Percentiles rank a stretch among this genome's conserved stretches.
Conservation (phyloP, 768 basidiomycete genomes). For the Tricholoma saponaceum region DNA sequence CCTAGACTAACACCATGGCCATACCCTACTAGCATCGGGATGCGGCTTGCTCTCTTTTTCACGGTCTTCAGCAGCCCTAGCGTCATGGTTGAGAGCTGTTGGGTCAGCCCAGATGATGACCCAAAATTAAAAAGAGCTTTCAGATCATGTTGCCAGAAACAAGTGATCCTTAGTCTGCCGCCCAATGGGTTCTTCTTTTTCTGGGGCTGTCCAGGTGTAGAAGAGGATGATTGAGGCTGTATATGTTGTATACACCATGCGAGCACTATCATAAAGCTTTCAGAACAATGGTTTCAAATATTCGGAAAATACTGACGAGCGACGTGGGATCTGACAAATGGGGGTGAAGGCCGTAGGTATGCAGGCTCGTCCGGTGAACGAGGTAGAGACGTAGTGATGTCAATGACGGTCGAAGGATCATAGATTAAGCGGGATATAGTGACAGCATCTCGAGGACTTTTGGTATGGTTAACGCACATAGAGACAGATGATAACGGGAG, state of each 20-base stretch:
- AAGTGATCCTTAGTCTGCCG: constrained; percentile 70
- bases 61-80: constrained; percentile 81
- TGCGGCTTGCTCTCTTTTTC: constrained; percentile 64
- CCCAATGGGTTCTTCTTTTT: constrained; percentile 29
- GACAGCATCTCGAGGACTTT: constrained; percentile 88
- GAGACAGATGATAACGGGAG: constrained; percentile 12
- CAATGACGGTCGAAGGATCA: constrained; percentile 79
- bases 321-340: constrained; percentile 87
- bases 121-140: constrained; percentile 83
- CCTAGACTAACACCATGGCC: constrained; percentile 82
- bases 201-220: constrained; percentile 20
- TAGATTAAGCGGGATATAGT: constrained; percentile 86
- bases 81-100: constrained; percentile 84
- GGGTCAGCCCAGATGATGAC: constrained; percentile 56
- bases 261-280: constrained; percentile 49
- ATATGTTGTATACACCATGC: constrained; percentile 91
- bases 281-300: constrained; percentile 1
- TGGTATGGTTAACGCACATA: constrained; percentile 3
- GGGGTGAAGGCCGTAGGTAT: constrained; percentile 88
- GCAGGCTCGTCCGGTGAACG: constrained; percentile 87
- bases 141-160: constrained; percentile 95
- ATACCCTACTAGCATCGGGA: constrained; percentile 74
- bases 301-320: constrained; percentile 39
- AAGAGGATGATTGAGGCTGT: constrained; percentile 29
- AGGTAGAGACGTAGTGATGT: constrained; percentile 91